Conservation (phyloP, 116 monocot genomes). For the Zostera marina region DNA sequence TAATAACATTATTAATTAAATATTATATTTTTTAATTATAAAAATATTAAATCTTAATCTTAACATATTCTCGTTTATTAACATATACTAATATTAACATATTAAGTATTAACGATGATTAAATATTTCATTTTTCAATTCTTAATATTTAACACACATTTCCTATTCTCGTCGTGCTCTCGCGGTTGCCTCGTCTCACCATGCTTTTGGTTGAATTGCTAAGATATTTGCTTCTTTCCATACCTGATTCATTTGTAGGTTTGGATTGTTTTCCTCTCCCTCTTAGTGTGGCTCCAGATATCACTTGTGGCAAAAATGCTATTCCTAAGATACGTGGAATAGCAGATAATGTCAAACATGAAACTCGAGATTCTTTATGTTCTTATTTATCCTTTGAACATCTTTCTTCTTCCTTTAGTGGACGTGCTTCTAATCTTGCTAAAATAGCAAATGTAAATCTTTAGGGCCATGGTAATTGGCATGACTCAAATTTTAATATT, state of each 20-base stretch:
- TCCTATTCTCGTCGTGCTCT: too few relatives aligned
- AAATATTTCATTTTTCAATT: too few relatives aligned
- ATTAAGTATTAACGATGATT: too few relatives aligned
- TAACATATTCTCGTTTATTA: too few relatives aligned
- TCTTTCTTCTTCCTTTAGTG: conserved; percentile 48
- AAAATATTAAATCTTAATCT: too few relatives aligned
- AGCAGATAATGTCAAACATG: conserved; percentile 13
- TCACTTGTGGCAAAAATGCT: conserved; percentile 11
- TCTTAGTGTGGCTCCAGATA: conserved; percentile 46
- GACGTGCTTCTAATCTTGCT: conserved; percentile 56
- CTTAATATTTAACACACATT: too few relatives aligned
- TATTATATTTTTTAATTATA: too few relatives aligned
- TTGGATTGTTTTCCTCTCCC: conserved; percentile 82
- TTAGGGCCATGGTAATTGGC: conserved; percentile 61
- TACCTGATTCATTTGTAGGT: conserved; percentile 81
- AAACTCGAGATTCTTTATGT: conserved; percentile 30
- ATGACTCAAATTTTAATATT: conserved; percentile 66
- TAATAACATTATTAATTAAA: too few relatives aligned
- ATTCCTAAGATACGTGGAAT: conserved; percentile 15
- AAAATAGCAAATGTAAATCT: conserved; percentile 56
- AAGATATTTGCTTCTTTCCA: conserved; percentile 59
- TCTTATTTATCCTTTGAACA: conserved; percentile 55
- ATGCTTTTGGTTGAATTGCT: conserved; percentile 51
- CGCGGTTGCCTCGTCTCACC: too few relatives aligned
- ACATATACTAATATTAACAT: too few relatives aligned